Percentiles rank a stretch among this genome's conserved stretches.
phyloP scores from a whole-genome alignment of 1,139 yeast species.

The Pichia sp. region DNA sequence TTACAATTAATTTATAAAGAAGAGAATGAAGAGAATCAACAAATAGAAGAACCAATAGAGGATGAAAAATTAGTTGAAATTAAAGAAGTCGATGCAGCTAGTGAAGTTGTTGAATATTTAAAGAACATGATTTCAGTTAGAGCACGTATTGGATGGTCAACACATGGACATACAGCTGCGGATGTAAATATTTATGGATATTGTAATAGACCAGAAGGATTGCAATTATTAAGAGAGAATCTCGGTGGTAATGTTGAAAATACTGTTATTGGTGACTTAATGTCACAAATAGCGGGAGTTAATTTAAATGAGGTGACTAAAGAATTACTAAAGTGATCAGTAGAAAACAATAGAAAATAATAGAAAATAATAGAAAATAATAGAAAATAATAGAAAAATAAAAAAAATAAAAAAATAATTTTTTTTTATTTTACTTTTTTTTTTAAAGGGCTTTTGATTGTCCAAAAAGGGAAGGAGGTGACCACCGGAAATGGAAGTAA shows the following conservation, averaged over 20 bases:
- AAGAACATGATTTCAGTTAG: conserved; percentile 60
- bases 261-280: conserved; percentile 69
- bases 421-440: too few relatives aligned
- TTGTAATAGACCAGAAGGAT: conserved; percentile 45
- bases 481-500: background rate
- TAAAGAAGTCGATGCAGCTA: conserved; percentile 24
- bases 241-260: conserved; percentile 80
- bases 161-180: conserved; percentile 87
- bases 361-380: too few relatives aligned
- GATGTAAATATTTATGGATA: conserved; percentile 81
- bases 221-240: conserved; percentile 36
- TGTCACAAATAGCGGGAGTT: conserved; percentile 54
- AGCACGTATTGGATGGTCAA: conserved; percentile 81
- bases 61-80: conserved; percentile 37
- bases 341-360: too few relatives aligned
- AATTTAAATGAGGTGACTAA: conserved; percentile 37
- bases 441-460: too few relatives aligned
- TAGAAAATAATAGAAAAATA: too few relatives aligned
- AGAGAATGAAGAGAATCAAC: background rate
- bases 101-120: conserved; percentile 37
- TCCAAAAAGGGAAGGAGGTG: background rate
- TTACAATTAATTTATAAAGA: conserved; percentile 1
- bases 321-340: too few relatives aligned
- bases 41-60: background rate
- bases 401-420: too few relatives aligned